Base-by-base conservation (phyloP, 2,329 filamentous ascomycete species). In the Orbilia brochopaga region DNA sequence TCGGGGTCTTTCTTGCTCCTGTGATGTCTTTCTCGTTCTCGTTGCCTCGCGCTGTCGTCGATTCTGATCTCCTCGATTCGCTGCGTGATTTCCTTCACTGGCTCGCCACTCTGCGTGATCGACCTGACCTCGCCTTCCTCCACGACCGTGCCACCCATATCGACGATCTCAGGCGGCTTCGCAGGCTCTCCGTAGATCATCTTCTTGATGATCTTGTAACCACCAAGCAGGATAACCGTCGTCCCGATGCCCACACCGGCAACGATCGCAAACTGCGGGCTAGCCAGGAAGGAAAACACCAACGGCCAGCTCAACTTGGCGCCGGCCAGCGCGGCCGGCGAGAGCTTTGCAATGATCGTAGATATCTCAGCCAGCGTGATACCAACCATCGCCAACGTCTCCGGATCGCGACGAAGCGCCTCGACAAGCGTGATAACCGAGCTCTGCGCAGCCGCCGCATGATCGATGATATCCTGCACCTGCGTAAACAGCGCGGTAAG, bases 171-270 rank as follows among this genome's bases (percentile, higher is more conserved):
- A 56, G 67, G 67, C 55, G 60, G 60, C 51, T 65, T 65, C 3
- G 60, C 57, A 19, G 67, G 60, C 32, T 73, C 67, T 13, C 67
- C 67, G 42, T 74, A 75, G 27, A 74, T 74, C 75, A 97, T 90
- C 76, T 87, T 88, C 83, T 97, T 95, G 80, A 99, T 88, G 79
- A 99, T 97, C 81, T 96, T 97, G 85, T 91, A 97, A 3, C 94
- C 93, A 60, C 94, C 94, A 70, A 99, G 91, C 79, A 94, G 92
- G 76, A 99, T 91, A 7, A 97, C 88, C 0, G 94, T 97, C n/a
- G 96, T 88, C 13, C 94, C 94, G 0, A 96, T 87, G 0, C 90
- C 91, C 13, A 96, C 87, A 48, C 92, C 90, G 0, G 90, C 91
- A 2, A 92, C 92, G 76, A 99, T 96, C 74, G 97, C 85, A 78